Percentiles rank a stretch among this genome's conserved stretches.
Evolutionary conservation across 306 rosid species (phyloP).

Genomic region (Cucurbita moschata): DNA sequence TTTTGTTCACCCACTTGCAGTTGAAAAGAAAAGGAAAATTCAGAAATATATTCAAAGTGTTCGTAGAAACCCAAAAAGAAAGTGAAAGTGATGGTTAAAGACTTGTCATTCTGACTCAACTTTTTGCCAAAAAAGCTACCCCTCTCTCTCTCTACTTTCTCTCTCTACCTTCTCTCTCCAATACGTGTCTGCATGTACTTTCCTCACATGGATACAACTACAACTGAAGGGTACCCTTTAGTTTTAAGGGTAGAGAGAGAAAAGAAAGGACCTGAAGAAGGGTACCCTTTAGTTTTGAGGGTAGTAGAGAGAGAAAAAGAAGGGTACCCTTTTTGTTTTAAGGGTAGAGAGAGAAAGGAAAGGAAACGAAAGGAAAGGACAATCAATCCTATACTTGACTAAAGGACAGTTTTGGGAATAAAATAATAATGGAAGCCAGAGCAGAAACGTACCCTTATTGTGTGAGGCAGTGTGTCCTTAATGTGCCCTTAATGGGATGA

Average conservation of each 20-base stretch:
- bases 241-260: background rate
- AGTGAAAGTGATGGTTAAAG: background rate
- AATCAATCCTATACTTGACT: background rate
- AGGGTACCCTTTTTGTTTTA: too few species aligned
- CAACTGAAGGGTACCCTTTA: background rate
- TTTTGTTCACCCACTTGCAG: background rate
- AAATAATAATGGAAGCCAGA: background rate
- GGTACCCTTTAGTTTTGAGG: too few species aligned
- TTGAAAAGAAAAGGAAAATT: background rate
- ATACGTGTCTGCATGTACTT: conserved; percentile 1
- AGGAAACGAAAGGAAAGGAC: too few species aligned
- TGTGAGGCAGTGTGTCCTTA: background rate
- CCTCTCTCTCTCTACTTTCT: background rate
- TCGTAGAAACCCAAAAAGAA: background rate
- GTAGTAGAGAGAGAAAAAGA: too few species aligned
- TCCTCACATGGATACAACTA: conserved; percentile 2
- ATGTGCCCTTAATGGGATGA: too few species aligned
- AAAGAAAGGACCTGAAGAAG: background rate
- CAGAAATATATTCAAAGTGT: background rate
- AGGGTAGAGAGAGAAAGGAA: too few species aligned
- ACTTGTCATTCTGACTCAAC: background rate
- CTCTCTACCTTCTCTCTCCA: background rate
- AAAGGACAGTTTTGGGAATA: background rate
- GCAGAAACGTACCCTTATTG: background rate
- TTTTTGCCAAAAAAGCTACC: background rate